Evolutionary conservation across 306 rosid genomes (phyloP).

Genomic region (Carpinus viminea): DNA sequence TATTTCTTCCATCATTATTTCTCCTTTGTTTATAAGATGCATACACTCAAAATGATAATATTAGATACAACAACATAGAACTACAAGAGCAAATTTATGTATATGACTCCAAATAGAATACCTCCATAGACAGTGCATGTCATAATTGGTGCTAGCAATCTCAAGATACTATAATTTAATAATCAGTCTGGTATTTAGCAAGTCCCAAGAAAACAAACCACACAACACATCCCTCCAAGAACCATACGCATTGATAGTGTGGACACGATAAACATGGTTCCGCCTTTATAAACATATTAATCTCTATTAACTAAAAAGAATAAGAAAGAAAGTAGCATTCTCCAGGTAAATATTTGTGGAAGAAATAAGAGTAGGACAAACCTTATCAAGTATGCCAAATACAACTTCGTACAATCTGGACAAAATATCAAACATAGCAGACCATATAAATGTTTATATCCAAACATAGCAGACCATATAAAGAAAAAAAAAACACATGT

Average conservation of each 20-base stretch:
- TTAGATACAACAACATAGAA: neutral
- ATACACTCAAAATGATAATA: too few species aligned
- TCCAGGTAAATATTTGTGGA: neutral
- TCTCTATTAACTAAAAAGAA: neutral
- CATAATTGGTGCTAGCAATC: neutral
- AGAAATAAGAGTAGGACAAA: slow-evolving; percentile 40
- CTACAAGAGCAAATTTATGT: neutral
- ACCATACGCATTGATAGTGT: neutral
- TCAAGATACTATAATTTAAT: neutral
- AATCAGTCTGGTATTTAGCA: neutral
- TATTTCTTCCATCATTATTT: too few species aligned
- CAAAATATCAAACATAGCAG: slow-evolving; percentile 44
- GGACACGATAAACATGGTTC: neutral
- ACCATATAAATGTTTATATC: too few species aligned
- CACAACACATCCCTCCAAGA: neutral
- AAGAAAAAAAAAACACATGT: neutral
- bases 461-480: too few species aligned
- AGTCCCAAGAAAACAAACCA: neutral
- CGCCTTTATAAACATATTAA: neutral
- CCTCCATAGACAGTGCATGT: neutral
- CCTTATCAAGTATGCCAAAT: slow-evolving; percentile 93
- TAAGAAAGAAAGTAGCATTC: neutral
- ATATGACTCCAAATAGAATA: neutral
- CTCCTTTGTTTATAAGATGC: too few species aligned
- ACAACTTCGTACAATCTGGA: slow-evolving; percentile 88